A percentile compares a stretch with the other conserved stretches of the same genome.
Evolutionary conservation across 192 early-diverging fungal genomes (phyloP).

Genomic region (Pecoramyces ruminantium): DNA sequence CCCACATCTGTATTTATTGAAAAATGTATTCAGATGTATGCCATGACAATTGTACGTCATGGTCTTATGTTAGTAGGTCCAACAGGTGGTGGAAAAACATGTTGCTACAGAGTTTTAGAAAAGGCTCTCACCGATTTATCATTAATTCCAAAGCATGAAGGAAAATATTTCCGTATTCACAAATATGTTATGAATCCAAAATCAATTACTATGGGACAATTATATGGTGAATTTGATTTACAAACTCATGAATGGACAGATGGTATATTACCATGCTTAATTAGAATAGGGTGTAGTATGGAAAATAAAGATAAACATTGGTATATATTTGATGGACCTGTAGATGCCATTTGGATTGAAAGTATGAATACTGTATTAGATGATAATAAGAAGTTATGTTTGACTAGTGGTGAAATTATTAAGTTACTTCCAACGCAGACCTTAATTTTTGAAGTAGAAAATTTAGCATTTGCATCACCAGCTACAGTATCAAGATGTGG

Average conservation of each 20-base stretch:
- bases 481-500: constrained; percentile 47
- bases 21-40: constrained; percentile 45
- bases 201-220: constrained; percentile 46
- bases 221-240: constrained; percentile 42
- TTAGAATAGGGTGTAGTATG: constrained; percentile 32
- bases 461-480: constrained; percentile 38
- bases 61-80: constrained; percentile 46
- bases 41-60: constrained; percentile 37
- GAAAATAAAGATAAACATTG: constrained; percentile 36
- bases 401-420: constrained; percentile 46
- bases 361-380: constrained; percentile 47
- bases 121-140: constrained; percentile 11
- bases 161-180: neutral
- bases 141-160: neutral
- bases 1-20: constrained; percentile 29
- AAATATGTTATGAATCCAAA: constrained; percentile 28
- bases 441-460: constrained; percentile 40
- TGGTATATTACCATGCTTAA: constrained; percentile 32
- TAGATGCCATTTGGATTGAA: constrained; percentile 48
- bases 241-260: constrained; percentile 45
- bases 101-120: constrained; percentile 26
- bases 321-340: constrained; percentile 43
- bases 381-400: constrained; percentile 40
- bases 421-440: constrained; percentile 37
- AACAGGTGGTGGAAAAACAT: constrained; percentile 35